A percentile compares a stretch with the other conserved stretches of the same genome.
Conservation (phyloP, 495 filamentous ascomycete genomes). For the Penicillium diatomitis region DNA sequence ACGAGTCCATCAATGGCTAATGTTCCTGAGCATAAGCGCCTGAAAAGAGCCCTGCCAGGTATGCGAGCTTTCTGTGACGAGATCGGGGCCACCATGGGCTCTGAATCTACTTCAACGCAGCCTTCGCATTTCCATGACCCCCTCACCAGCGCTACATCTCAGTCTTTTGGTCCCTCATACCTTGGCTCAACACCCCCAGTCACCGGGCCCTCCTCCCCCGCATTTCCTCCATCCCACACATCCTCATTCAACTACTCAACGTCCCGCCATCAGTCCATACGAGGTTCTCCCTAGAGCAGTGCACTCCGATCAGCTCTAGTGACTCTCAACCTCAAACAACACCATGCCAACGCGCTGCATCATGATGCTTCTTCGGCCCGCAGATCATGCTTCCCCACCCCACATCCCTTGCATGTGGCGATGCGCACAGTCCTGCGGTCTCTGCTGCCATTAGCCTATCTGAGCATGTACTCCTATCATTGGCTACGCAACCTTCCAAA, state of each 20-base stretch:
- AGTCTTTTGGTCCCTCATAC: constrained; percentile 23
- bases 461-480: too few relatives aligned
- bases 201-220: constrained; percentile 34
- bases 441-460: too few relatives aligned
- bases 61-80: constrained; percentile 34
- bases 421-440: neutral
- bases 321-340: too few relatives aligned
- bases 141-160: constrained; percentile 20
- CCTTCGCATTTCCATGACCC: constrained; percentile 14
- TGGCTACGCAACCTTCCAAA: too few relatives aligned
- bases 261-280: constrained; percentile 26
- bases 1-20: constrained; percentile 22
- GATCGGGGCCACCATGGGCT: constrained; percentile 18
- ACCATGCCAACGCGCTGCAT: too few relatives aligned
- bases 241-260: constrained; percentile 21
- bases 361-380: neutral
- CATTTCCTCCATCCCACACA: constrained; percentile 21
- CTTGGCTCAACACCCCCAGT: constrained; percentile 27
- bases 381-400: neutral
- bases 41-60: constrained; percentile 30
- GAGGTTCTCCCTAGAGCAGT: constrained; percentile 20
- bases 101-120: constrained; percentile 4
- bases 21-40: constrained; percentile 23
- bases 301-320: too few relatives aligned
- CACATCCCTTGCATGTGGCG: constrained; percentile 13